Percentiles rank a stretch among this genome's conserved stretches.
Evolutionary conservation across 2,329 filamentous ascomycete genomes (phyloP).

Genomic region (Botrytis squamosa): DNA sequence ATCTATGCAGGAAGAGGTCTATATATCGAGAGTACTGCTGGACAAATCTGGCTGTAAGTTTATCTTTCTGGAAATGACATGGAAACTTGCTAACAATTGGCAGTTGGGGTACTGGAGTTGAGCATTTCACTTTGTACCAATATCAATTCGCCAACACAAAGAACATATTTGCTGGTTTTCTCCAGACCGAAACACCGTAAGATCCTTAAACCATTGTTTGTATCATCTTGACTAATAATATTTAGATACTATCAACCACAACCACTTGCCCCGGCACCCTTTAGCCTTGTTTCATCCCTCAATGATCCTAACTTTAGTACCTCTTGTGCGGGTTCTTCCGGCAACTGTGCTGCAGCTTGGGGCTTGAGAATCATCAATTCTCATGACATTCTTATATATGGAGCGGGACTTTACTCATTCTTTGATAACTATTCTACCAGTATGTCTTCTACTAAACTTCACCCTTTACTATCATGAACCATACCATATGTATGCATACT

Average conservation of each 20-base stretch:
- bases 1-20: slow-evolving; percentile 50
- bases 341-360: slow-evolving; percentile 59
- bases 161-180: slow-evolving; percentile 32
- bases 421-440: slow-evolving; percentile 54
- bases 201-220: too few species aligned
- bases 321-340: slow-evolving; percentile 42
- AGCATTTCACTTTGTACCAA: slow-evolving; percentile 54
- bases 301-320: slow-evolving; percentile 52
- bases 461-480: neutral
- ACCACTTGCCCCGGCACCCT: slow-evolving; percentile 62
- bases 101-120: slow-evolving; percentile 43
- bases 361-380: slow-evolving; percentile 59
- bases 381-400: slow-evolving; percentile 49
- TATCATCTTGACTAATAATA: neutral
- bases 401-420: slow-evolving; percentile 58
- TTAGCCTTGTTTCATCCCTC: slow-evolving; percentile 43
- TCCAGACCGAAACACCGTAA: slow-evolving; percentile 34
- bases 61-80: neutral
- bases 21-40: slow-evolving; percentile 47
- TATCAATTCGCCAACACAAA: slow-evolving; percentile 47
- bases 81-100: neutral
- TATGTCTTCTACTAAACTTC: slow-evolving; percentile 15
- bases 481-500: neutral
- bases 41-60: slow-evolving; percentile 48
- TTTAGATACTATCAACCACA: slow-evolving; percentile 63